These are phyloP conservation scores for Stephania cephalantha DNA, from an alignment of 164 flowering plant species.

Conservation along the genomic window DNA sequence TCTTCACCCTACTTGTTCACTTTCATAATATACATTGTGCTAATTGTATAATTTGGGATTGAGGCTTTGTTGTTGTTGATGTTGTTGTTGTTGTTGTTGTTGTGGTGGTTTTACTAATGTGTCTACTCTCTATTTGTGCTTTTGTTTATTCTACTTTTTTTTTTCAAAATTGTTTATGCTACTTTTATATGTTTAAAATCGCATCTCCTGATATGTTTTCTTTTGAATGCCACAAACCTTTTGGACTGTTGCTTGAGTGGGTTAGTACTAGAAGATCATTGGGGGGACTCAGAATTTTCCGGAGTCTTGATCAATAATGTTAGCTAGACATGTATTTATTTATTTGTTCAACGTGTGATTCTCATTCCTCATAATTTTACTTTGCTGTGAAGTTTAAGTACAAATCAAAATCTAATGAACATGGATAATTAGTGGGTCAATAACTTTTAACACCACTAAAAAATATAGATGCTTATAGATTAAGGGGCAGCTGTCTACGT, in stretches of 20 bases:
- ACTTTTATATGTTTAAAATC: neutral
- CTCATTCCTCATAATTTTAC: no score
- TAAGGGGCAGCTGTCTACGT: neutral
- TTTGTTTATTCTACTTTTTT: no score
- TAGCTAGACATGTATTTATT: neutral
- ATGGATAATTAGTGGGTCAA: neutral
- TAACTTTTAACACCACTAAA: neutral
- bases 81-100: no score
- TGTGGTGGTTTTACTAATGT: neutral
- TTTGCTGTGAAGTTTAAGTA: neutral
- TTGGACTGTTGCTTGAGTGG: neutral
- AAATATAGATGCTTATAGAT: neutral
- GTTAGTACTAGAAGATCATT: neutral
- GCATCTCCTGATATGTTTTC: neutral
- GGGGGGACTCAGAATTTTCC: no score
- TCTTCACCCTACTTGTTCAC: no score
- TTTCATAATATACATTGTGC: no score
- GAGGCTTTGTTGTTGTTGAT: no score
- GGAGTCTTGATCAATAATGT: neutral
- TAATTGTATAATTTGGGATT: no score
- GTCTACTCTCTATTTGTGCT: neutral
- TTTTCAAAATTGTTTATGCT: neutral
- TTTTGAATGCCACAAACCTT: neutral
- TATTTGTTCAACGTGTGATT: neutral
- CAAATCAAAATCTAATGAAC: neutral